phyloP scores from a whole-genome alignment of 192 early-diverging fungal genomes.

The Coemansia reversa region DNA sequence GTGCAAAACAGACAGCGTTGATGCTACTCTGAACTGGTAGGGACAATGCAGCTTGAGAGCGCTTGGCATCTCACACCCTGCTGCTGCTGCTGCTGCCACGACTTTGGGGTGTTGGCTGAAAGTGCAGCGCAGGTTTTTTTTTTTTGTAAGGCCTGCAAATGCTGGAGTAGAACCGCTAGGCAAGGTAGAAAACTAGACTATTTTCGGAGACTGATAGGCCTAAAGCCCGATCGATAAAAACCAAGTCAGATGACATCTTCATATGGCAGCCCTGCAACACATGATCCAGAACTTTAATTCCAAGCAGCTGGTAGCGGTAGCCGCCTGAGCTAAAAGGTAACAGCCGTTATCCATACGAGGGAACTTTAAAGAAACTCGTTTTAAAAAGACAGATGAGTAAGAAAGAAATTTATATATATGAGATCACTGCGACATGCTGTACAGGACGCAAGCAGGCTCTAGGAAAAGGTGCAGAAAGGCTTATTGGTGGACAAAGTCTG shows the following conservation, averaged over 20 bases:
- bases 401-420: neutral
- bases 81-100: neutral
- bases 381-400: neutral
- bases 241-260: neutral
- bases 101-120: neutral
- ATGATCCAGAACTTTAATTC: neutral
- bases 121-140: neutral
- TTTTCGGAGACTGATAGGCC: neutral
- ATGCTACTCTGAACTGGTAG: neutral
- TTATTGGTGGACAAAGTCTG: neutral
- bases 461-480: neutral
- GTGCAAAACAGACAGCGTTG: neutral
- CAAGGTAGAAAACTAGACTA: neutral
- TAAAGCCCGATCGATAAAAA: neutral
- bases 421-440: neutral
- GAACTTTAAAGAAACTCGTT: too few relatives aligned
- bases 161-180: neutral
- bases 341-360: too few relatives aligned
- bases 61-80: neutral
- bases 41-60: neutral
- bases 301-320: neutral
- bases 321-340: neutral
- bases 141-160: too few relatives aligned
- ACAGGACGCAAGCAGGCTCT: neutral
- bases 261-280: neutral